These are phyloP conservation scores for Daedaleopsis sinensis DNA, from an alignment of 768 basidiomycete species.

Conservation along the genomic window DNA sequence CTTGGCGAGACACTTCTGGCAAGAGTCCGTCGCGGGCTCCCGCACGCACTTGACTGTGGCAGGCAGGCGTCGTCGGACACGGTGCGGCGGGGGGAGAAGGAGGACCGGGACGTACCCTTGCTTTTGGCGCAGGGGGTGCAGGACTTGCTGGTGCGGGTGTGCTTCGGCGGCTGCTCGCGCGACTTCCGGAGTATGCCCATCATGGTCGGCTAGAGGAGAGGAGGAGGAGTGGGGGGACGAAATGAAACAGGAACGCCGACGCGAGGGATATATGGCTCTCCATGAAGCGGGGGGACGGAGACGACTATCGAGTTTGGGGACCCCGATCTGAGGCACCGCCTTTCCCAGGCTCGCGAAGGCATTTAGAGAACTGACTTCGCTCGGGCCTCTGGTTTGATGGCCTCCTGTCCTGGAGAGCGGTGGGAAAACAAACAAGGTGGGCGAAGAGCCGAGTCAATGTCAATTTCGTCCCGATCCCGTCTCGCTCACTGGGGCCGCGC, in stretches of 20 bases:
- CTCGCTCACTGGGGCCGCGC: too few relatives aligned
- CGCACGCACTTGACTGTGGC: not conserved
- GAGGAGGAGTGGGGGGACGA: not conserved
- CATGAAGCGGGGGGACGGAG: not conserved
- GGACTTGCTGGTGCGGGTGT: not conserved
- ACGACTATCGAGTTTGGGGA: not conserved
- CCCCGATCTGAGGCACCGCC: not conserved
- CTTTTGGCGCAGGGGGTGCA: not conserved
- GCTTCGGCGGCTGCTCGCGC: not conserved
- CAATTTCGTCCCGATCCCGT: too few relatives aligned
- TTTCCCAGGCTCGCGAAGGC: not conserved
- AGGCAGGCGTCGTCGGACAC: not conserved
- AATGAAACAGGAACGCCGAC: not conserved
- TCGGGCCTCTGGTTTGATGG: too few relatives aligned
- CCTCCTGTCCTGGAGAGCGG: not conserved
- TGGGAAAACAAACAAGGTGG: not conserved
- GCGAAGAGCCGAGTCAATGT: not conserved
- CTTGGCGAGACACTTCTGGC: not conserved
- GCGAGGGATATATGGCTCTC: not conserved
- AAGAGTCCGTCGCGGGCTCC: not conserved
- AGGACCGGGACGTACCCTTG: not conserved
- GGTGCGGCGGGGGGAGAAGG: not conserved
- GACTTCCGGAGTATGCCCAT: not conserved
- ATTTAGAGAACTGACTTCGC: too few relatives aligned
- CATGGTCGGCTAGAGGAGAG: not conserved